Evolutionary conservation across 306 rosid genomes (phyloP), one percentile per base, ranked within the genome.

Genomic region (Vigna reflexopilosa): DNA sequence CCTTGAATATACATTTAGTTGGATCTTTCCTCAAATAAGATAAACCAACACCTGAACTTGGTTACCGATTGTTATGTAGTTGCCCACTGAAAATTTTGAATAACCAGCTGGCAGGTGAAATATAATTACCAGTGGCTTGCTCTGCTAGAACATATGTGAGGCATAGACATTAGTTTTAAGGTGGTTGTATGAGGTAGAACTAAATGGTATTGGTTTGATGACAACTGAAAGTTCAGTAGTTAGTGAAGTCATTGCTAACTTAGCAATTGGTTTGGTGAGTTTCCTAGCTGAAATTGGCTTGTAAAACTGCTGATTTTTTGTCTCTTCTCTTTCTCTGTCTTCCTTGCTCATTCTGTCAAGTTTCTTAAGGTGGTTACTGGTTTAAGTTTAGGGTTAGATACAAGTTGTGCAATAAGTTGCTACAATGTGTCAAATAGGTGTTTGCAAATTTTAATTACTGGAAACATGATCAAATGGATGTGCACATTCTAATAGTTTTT

Each of bases 221-320:
- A 2, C 22, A 34, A 50, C 40, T 49, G 42, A 22, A 13, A 64
- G 13, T 51, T 63, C 22, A 7, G 26, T 49, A 48, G 72, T 50
- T 34, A 20, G 70, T 62, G 49, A 20, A 64, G 34, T 63, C 26
- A 4, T 63, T 2, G 51, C 32, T 19, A 65, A 63, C 52, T 62
- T 6, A 4, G 48, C 32, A 48, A 45, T 67, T 45, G 5, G 67
- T 55, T 77, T 77, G 48, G 11, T 67, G 75, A 55, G 36, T 77
- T 77, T n/a, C n/a, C 40, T 17, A 77, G 45, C 38, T 26, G 47
- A 44, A 73, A 12, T 56, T 26, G 44, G 47, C 44, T 66, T 66
- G 44, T 34, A 17, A 0, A 17, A 77, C 20, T 77, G 20, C 69
- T 17, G 12, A 44, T 28, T 56, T 52, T 40, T 10, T 19, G 8